These are phyloP conservation scores for Alternaria burnsii DNA, from an alignment of 2,329 filamentous ascomycete species.

Conservation along the genomic window DNA sequence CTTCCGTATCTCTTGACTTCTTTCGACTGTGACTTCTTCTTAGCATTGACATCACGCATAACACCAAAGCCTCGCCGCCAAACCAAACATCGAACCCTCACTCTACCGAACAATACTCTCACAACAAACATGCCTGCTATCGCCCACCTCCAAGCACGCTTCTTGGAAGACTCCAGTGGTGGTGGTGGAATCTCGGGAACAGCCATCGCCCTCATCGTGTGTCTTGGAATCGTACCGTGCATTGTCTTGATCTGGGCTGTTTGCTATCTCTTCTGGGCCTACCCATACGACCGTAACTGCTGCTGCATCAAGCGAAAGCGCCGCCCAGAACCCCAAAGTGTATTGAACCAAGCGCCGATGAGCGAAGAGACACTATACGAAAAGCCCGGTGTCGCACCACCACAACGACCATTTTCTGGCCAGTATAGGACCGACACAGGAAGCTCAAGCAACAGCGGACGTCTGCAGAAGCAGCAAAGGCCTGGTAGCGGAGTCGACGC, in stretches of 20 bases:
- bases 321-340: slow-evolving; percentile 11
- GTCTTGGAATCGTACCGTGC: slow-evolving; percentile 35
- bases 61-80: background rate
- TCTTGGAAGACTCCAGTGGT: slow-evolving; percentile 15
- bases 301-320: slow-evolving; percentile 37
- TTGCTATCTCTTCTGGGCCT: slow-evolving; percentile 40
- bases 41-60: slow-evolving; percentile 8
- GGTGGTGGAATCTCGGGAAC: slow-evolving; percentile 25
- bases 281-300: slow-evolving; percentile 33
- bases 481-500: slow-evolving; percentile 5
- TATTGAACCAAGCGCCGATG: slow-evolving; percentile 11
- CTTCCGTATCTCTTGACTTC: slow-evolving; percentile 3
- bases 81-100: background rate
- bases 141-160: slow-evolving; percentile 24
- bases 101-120: background rate
- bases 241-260: slow-evolving; percentile 36
- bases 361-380: slow-evolving; percentile 24
- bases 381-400: slow-evolving; percentile 23
- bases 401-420: slow-evolving; percentile 19
- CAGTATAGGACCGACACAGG: slow-evolving; percentile 24
- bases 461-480: slow-evolving; percentile 11
- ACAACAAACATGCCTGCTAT: slow-evolving; percentile 26
- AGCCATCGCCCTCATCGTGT: slow-evolving; percentile 36
- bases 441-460: slow-evolving; percentile 16
- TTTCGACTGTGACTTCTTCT: slow-evolving; percentile 1